Evolutionary conservation across 331 rosid species (phyloP).

Genomic region (Malus hybrid): DNA sequence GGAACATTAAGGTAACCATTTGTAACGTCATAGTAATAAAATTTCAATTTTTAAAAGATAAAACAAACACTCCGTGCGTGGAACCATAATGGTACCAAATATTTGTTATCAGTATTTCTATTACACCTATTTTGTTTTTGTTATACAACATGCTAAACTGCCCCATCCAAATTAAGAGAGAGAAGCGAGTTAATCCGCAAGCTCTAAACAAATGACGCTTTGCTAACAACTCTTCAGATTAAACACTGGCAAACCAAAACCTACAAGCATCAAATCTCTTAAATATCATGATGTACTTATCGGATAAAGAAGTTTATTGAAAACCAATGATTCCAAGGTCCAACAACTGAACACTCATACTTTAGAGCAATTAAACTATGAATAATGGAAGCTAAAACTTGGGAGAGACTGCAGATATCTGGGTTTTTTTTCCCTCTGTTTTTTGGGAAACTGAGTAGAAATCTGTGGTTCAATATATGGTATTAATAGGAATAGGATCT

Average conservation of each 20-base stretch:
- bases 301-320: not conserved
- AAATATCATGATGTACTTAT: not conserved
- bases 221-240: not conserved
- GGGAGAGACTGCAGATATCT: not conserved
- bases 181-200: not conserved
- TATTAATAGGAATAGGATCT: no score
- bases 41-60: not conserved
- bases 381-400: not conserved
- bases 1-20: not conserved
- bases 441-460: not conserved
- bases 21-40: no score
- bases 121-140: not conserved
- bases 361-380: not conserved
- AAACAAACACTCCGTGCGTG: not conserved
- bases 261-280: not conserved
- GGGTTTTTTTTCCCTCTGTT: not conserved
- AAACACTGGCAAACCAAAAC: not conserved
- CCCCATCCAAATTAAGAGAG: not conserved
- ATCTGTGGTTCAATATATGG: not conserved
- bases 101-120: no score
- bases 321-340: not conserved
- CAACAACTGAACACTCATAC: slow-evolving; percentile 3
- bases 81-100: no score
- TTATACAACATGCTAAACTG: not conserved
- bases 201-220: not conserved